Evolutionary conservation across 768 basidiomycete species (phyloP), one percentile per base, ranked within the genome.

Genomic region (Cystofilobasidium capitatum): DNA sequence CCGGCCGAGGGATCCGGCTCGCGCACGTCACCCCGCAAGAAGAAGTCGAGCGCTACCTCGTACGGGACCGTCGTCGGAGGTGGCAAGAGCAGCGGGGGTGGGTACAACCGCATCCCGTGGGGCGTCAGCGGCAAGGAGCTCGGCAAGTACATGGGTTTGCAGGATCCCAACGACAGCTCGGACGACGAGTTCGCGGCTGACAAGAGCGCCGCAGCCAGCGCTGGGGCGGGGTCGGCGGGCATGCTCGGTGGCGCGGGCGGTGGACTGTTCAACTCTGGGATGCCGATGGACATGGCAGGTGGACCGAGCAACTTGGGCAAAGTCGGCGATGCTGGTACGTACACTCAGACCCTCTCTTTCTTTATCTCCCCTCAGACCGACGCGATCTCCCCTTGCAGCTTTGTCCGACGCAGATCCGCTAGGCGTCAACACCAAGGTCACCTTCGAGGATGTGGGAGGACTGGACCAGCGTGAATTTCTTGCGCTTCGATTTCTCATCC

Each of bases 381-480:
- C 26, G 33, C 55, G 7, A 7, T 13, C 51, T 6, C 22, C 22
- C 45, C 49, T 3, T 63, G 54, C 69, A 90, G 92, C 85, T 45
- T 83, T 93, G 20, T 92, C 94, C 10, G 96, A 99, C 75, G 88
- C 89, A 3, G 96, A 99, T 78, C 96, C 96, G 4, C 81, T 99
- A 20, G 92, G 92, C 17, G 89, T 94, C 10, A 92, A 93, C 72
- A 83, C 86, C 71, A 90, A 89, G 71, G 88, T 98, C 10, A 93
- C 92, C 0, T 98, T 99, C 74, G 91, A 96, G 73, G 90, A 91
- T 78, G 90, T 98, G 33, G 96, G 96, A 29, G 96, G 96, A 3
- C 79, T 99, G 45, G 93, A 97, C 72, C 88, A 91, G 63, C 94
- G 91, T 92, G 73, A 75, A 85, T 81, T 29, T 39, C 57, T 16